phyloP scores from a whole-genome alignment of 352 stramenopile genomes.

The Globisporangium ultimum region DNA sequence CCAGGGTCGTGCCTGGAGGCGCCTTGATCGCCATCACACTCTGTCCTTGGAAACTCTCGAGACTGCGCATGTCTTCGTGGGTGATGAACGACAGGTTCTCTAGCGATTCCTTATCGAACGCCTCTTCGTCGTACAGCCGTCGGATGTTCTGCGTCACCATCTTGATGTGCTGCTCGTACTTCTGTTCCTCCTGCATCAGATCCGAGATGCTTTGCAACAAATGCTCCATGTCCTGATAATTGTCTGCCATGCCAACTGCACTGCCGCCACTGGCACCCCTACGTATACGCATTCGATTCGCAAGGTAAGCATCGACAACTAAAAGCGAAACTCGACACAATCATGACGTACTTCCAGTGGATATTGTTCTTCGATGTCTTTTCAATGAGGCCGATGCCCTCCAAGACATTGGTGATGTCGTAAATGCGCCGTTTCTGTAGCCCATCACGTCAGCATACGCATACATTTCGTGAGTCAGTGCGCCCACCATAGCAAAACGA shows the following conservation, averaged over 20 bases:
- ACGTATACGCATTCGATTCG: background rate
- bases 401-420: constrained; percentile 98
- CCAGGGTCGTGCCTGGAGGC: constrained; percentile 90
- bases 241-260: constrained; percentile 38
- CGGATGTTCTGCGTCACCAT: constrained; percentile 79
- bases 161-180: constrained; percentile 85
- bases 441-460: constrained; percentile 1
- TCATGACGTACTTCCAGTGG: constrained; percentile 89
- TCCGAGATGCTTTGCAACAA: constrained; percentile 76
- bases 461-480: background rate
- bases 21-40: constrained; percentile 94
- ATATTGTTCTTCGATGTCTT: constrained; percentile 99
- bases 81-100: constrained; percentile 86
- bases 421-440: constrained; percentile 96
- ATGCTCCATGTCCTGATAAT: constrained; percentile 66
- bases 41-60: constrained; percentile 84
- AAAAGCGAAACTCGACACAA: too few species aligned
- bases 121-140: constrained; percentile 80
- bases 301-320: too few species aligned
- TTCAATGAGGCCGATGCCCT: constrained; percentile 97
- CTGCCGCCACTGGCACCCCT: constrained; percentile 44
- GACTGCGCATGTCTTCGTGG: constrained; percentile 83
- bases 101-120: constrained; percentile 69
- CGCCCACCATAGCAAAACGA: background rate
- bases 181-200: constrained; percentile 77